phyloP scores from a whole-genome alignment of 2,329 filamentous ascomycete species.

The Trichoderma simmonsii region DNA sequence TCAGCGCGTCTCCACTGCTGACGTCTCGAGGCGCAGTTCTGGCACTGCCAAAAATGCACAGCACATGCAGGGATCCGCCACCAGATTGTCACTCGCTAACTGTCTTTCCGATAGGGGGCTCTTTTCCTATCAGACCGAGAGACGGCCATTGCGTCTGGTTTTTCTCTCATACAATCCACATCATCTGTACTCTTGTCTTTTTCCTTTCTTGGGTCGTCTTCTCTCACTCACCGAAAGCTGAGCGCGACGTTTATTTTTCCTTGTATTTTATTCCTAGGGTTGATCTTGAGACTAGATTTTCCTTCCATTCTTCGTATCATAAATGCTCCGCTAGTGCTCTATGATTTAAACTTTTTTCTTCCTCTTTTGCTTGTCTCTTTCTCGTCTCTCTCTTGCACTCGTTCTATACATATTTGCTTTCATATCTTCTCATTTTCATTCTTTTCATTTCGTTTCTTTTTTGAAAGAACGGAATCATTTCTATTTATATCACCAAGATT shows the following conservation, averaged over 20 bases:
- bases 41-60: constrained; percentile 3
- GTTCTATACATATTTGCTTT: neutral
- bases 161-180: neutral
- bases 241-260: neutral
- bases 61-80: neutral
- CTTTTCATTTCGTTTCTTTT: neutral
- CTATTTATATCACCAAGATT: neutral
- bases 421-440: neutral
- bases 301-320: neutral
- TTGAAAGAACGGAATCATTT: neutral
- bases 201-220: neutral
- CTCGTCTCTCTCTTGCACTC: constrained; percentile 1
- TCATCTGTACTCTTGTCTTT: neutral
- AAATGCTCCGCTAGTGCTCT: constrained; percentile 3
- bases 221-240: neutral
- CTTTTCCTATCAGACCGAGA: neutral
- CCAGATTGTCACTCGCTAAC: neutral
- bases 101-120: constrained; percentile 1
- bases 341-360: neutral
- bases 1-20: constrained; percentile 25
- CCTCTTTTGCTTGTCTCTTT: neutral
- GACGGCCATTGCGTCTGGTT: neutral
- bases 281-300: neutral
- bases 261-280: neutral
- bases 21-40: constrained; percentile 29